Conservation (phyloP, 2,329 filamentous ascomycete genomes). For the Sporothrix variecibatus region DNA sequence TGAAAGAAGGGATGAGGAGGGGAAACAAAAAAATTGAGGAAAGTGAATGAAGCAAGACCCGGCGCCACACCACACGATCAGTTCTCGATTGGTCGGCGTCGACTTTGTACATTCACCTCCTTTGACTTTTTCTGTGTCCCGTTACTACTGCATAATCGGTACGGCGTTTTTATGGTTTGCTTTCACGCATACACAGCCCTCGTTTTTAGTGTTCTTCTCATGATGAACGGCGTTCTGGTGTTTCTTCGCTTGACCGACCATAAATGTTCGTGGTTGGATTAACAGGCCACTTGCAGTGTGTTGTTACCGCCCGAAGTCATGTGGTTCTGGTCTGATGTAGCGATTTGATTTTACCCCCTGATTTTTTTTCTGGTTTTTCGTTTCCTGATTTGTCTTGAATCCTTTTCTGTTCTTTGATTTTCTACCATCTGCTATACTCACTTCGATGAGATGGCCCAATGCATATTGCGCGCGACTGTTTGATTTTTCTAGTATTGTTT, state of each 20-base stretch:
- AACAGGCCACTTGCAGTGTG: neutral
- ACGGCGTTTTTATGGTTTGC: neutral
- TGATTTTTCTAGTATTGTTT: neutral
- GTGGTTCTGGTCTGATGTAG: neutral
- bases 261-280: neutral
- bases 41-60: neutral
- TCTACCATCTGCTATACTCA: neutral
- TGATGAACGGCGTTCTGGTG: conserved; percentile 8
- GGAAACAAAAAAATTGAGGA: neutral
- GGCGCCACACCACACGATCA: neutral
- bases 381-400: neutral
- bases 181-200: neutral
- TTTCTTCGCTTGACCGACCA: neutral
- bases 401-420: neutral
- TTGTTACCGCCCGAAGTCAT: neutral
- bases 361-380: neutral
- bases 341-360: neutral
- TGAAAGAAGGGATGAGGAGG: conserved; percentile 9
- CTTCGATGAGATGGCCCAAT: neutral
- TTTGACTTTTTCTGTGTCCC: neutral
- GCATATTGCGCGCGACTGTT: neutral
- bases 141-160: conserved; percentile 4
- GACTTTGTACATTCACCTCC: neutral
- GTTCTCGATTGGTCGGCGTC: neutral
- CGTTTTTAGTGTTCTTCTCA: neutral